Conservation (phyloP, 495 filamentous ascomycete genomes). For the Aspergillus homomorphus region DNA sequence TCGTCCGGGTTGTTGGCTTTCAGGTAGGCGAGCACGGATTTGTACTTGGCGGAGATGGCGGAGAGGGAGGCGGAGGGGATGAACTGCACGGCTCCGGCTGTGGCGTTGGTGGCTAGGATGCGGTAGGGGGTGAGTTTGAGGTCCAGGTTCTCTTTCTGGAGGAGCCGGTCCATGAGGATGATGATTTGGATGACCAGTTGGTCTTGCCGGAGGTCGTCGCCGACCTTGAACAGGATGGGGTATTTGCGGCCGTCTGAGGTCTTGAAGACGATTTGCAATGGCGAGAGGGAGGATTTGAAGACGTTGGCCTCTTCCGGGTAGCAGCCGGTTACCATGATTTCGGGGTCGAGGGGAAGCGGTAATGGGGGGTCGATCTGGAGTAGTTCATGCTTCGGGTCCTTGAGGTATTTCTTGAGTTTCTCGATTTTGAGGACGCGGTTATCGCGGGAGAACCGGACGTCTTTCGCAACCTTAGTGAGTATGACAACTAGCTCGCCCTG, state of each 20-base stretch:
- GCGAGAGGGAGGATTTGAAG: slow-evolving; percentile 91
- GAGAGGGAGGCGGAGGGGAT: slow-evolving; percentile 81
- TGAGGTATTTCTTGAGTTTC: slow-evolving; percentile 73
- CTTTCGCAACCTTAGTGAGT: slow-evolving; percentile 84
- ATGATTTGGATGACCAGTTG: slow-evolving; percentile 98
- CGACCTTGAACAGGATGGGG: slow-evolving; percentile 93
- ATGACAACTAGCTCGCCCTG: slow-evolving; percentile 89
- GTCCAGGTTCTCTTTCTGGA: slow-evolving; percentile 96
- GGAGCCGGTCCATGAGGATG: slow-evolving; percentile 92
- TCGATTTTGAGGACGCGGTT: slow-evolving; percentile 76
- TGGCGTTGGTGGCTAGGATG: slow-evolving; percentile 87
- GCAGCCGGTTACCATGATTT: slow-evolving; percentile 70
- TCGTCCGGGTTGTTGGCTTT: slow-evolving; percentile 88
- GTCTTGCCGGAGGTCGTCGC: slow-evolving; percentile 95
- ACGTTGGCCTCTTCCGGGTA: slow-evolving; percentile 83
- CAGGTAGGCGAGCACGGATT: slow-evolving; percentile 81
- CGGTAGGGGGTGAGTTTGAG: slow-evolving; percentile 93
- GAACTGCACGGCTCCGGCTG: slow-evolving; percentile 88
- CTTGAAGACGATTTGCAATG: slow-evolving; percentile 87
- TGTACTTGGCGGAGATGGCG: slow-evolving; percentile 74
- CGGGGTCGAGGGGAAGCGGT: slow-evolving; percentile 85
- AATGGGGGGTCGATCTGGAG: slow-evolving; percentile 78
- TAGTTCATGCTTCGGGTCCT: slow-evolving; percentile 87
- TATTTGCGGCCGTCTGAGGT: slow-evolving; percentile 74
- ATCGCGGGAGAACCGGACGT: slow-evolving; percentile 78